These are phyloP conservation scores for Phytophthora multivora DNA, from an alignment of 352 stramenopile genomes.

Conservation along the genomic window DNA sequence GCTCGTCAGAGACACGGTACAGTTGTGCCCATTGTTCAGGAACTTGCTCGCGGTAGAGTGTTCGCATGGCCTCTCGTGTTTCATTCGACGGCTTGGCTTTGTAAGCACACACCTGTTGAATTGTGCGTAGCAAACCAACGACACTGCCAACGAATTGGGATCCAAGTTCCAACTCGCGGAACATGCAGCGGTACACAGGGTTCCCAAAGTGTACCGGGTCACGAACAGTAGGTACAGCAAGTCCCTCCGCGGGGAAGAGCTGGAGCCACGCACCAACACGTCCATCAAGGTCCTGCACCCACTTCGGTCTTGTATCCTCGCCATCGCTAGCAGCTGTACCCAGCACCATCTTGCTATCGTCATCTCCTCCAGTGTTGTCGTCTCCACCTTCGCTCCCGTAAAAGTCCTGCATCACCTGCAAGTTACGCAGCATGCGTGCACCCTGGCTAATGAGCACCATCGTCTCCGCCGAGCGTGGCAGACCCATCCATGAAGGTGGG, in stretches of 20 bases:
- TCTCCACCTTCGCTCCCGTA: slow-evolving; percentile 69
- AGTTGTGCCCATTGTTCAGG: slow-evolving; percentile 61
- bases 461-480: slow-evolving; percentile 91
- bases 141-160: slow-evolving; percentile 69
- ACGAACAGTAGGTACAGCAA: slow-evolving; percentile 51
- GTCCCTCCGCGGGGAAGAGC: slow-evolving; percentile 51
- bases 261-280: slow-evolving; percentile 67
- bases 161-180: slow-evolving; percentile 88
- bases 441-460: slow-evolving; percentile 89
- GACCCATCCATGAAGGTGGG: slow-evolving; percentile 92
- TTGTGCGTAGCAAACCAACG: slow-evolving; percentile 61
- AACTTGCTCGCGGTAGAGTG: slow-evolving; percentile 72
- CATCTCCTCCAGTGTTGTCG: slow-evolving; percentile 33
- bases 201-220: slow-evolving; percentile 75
- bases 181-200: slow-evolving; percentile 92
- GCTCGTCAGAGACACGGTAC: slow-evolving; percentile 60
- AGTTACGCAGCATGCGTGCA: slow-evolving; percentile 74
- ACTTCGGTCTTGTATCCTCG: slow-evolving; percentile 68
- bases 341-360: slow-evolving; percentile 70
- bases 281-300: slow-evolving; percentile 82
- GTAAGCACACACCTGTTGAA: slow-evolving; percentile 83
- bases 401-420: slow-evolving; percentile 84
- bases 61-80: slow-evolving; percentile 80
- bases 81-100: slow-evolving; percentile 90
- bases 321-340: slow-evolving; percentile 34